These are phyloP conservation scores for Pichia sp. DNA, from an alignment of 1,139 yeast genomes.

Conservation along the genomic window DNA sequence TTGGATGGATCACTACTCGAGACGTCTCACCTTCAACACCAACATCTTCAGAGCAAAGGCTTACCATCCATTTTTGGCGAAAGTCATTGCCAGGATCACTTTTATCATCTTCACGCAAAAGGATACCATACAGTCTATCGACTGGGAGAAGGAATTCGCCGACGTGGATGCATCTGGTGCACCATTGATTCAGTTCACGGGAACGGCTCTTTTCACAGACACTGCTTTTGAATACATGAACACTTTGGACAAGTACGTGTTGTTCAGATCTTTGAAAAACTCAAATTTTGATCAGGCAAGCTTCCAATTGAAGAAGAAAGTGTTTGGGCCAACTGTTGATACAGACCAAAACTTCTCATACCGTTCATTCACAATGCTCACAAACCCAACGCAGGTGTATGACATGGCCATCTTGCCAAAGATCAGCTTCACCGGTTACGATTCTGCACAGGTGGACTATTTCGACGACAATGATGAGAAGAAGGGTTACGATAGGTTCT, in stretches of 20 bases:
- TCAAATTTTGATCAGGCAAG: slow-evolving; percentile 30
- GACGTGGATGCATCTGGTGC: slow-evolving; percentile 45
- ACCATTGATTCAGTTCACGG: slow-evolving; percentile 60
- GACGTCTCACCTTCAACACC: slow-evolving; percentile 68
- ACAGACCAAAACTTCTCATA: slow-evolving; percentile 29
- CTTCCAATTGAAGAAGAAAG: slow-evolving; percentile 10
- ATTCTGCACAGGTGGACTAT: slow-evolving; percentile 15
- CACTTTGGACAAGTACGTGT: slow-evolving; percentile 45
- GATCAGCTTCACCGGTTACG: slow-evolving; percentile 22
- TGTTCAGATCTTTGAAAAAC: slow-evolving; percentile 59
- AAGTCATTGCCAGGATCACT: slow-evolving; percentile 23
- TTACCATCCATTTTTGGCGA: slow-evolving; percentile 26
- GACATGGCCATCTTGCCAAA: slow-evolving; percentile 58
- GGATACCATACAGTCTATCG: slow-evolving; percentile 26
- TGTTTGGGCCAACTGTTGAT: slow-evolving; percentile 21
- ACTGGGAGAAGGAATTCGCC: slow-evolving; percentile 48
- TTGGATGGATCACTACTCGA: slow-evolving; percentile 55
- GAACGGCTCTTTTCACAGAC: slow-evolving; percentile 78
- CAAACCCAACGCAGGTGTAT: slow-evolving; percentile 58
- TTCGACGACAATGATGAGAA: slow-evolving; percentile 23
- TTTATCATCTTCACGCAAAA: slow-evolving; percentile 22
- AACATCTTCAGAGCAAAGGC: slow-evolving; percentile 42
- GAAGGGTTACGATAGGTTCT: slow-evolving; percentile 19
- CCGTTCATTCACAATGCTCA: slow-evolving; percentile 64
- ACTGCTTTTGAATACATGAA: slow-evolving; percentile 59